phyloP scores from a whole-genome alignment of 805 yeast species.

The Grigorovia humatica region DNA sequence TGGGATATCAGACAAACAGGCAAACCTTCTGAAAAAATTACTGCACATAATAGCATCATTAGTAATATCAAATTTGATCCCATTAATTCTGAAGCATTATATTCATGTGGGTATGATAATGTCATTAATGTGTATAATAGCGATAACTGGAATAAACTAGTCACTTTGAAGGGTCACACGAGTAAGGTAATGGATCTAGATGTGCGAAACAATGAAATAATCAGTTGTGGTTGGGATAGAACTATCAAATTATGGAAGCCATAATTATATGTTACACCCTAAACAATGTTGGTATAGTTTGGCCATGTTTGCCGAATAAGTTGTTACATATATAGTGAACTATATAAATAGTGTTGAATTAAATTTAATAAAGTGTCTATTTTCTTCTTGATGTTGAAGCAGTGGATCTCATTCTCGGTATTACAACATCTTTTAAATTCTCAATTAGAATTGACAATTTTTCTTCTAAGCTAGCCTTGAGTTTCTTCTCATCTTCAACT shows the following conservation, averaged over 20 bases:
- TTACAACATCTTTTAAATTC: conserved; percentile 16
- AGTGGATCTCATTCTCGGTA: conserved; percentile 16
- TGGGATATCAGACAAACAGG: conserved; percentile 67
- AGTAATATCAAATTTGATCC: conserved; percentile 50
- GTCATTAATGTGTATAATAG: conserved; percentile 50
- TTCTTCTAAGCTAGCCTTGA: conserved; percentile 7
- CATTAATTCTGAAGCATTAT: conserved; percentile 38
- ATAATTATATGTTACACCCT: neutral
- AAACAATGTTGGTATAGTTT: no score
- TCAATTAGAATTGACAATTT: conserved; percentile 11
- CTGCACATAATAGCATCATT: conserved; percentile 67
- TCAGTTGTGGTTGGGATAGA: conserved; percentile 79
- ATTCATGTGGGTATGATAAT: conserved; percentile 65
- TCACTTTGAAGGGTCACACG: conserved; percentile 43
- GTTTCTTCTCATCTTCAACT: conserved; percentile 8
- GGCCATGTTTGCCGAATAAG: neutral
- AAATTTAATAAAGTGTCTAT: neutral
- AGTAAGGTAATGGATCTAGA: conserved; percentile 72
- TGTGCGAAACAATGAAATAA: conserved; percentile 37
- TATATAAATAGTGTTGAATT: no score
- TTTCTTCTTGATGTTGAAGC: conserved; percentile 5
- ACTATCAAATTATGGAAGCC: conserved; percentile 55
- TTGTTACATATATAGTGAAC: neutral
- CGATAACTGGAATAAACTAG: conserved; percentile 57
- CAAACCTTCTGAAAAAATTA: conserved; percentile 31